These are phyloP conservation scores for Rhizopus microsporus DNA, from an alignment of 371 early-diverging fungal genomes.

Conservation along the genomic window DNA sequence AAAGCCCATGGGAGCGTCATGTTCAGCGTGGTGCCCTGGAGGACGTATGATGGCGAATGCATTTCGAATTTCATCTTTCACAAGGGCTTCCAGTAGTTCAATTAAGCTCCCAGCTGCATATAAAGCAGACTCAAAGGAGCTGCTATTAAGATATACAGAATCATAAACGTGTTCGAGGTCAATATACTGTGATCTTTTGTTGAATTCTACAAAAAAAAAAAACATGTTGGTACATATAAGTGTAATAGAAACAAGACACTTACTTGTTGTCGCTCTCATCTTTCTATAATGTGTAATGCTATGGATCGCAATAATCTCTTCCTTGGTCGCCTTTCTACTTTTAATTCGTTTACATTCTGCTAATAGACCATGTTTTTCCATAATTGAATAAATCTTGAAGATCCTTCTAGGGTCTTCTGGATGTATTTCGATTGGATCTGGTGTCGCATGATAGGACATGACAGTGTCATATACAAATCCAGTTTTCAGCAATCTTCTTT, in stretches of 20 bases:
- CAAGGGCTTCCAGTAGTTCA: conserved; percentile 71
- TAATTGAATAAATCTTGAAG: conserved; percentile 60
- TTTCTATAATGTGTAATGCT: conserved; percentile 31
- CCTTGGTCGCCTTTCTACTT: conserved; percentile 50
- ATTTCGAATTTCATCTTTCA: conserved; percentile 61
- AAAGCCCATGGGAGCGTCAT: conserved; percentile 74
- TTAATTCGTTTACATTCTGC: conserved; percentile 54
- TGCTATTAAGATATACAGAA: conserved; percentile 72
- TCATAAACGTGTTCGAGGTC: conserved; percentile 44
- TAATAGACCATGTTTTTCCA: conserved; percentile 51
- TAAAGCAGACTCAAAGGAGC: conserved; percentile 62
- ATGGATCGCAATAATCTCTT: conserved; percentile 67
- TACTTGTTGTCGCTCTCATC: conserved; percentile 23
- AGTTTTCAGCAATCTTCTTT: conserved; percentile 34
- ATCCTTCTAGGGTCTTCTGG: conserved; percentile 79
- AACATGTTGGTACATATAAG: neutral
- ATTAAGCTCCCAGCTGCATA: conserved; percentile 79
- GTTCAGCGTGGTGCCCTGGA: conserved; percentile 92
- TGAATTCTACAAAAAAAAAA: conserved; percentile 11
- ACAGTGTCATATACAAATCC: conserved; percentile 69
- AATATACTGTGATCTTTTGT: conserved; percentile 16
- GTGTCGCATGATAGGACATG: conserved; percentile 61
- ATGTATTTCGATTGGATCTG: conserved; percentile 59
- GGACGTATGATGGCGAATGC: conserved; percentile 88
- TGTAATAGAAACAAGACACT: neutral